Evolutionary conservation across 805 yeast genomes (phyloP).

Genomic region (Wickerhamiella brachini): DNA sequence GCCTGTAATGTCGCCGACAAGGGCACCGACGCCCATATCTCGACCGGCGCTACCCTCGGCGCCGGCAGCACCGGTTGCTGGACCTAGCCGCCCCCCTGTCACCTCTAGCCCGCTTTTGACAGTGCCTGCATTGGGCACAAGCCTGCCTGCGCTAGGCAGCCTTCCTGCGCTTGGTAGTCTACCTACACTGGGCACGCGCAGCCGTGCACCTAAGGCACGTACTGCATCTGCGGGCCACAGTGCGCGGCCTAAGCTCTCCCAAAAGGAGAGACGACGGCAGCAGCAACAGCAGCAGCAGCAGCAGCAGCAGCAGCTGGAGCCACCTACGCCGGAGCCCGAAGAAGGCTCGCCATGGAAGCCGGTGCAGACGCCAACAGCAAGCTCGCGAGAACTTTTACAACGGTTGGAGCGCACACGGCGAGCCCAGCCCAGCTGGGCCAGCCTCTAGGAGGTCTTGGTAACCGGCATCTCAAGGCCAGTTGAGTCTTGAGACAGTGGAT

Average conservation of each 20-base stretch:
- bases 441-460: background rate
- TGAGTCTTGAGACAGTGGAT: too few relatives aligned
- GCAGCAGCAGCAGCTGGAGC: background rate
- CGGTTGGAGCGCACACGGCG: conserved; percentile 2
- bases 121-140: background rate
- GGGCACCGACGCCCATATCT: background rate
- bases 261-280: background rate
- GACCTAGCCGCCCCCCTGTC: background rate
- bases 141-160: background rate
- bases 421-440: background rate
- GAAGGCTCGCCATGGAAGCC: conserved; percentile 12
- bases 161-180: background rate
- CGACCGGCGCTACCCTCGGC: background rate
- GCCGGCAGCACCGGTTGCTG: background rate
- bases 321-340: background rate
- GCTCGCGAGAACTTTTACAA: conserved; percentile 8
- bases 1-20: background rate
- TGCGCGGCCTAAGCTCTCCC: conserved; percentile 1
- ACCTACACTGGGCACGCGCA: background rate
- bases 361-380: conserved; percentile 3
- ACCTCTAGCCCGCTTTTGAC: background rate
- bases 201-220: background rate
- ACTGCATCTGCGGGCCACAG: background rate
- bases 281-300: background rate
- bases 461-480: too few relatives aligned